Evolutionary conservation across 1,139 yeast genomes (phyloP).

Genomic region (Petasospora rhodanensis): DNA sequence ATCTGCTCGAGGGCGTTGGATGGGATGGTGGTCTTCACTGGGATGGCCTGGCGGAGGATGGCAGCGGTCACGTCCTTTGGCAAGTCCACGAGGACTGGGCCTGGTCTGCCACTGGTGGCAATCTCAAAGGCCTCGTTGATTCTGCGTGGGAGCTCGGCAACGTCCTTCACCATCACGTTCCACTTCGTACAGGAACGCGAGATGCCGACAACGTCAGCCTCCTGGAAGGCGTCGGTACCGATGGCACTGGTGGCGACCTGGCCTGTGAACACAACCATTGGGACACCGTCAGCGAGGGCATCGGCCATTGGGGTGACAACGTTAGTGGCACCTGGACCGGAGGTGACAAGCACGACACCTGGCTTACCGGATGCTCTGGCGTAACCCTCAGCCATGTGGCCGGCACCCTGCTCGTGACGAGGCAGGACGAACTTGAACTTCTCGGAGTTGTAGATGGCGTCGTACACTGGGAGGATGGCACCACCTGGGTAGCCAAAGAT

Average conservation of each 20-base stretch:
- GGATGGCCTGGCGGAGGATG: slow-evolving; percentile 79
- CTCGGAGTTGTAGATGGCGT: slow-evolving; percentile 90
- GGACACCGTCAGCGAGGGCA: slow-evolving; percentile 96
- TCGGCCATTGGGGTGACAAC: slow-evolving; percentile 97
- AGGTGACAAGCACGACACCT: slow-evolving; percentile 96
- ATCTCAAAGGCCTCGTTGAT: slow-evolving; percentile 98
- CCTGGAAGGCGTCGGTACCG: slow-evolving; percentile 99
- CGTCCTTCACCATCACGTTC: slow-evolving; percentile 97
- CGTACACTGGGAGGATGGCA: slow-evolving; percentile 95
- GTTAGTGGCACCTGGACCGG: slow-evolving; percentile 99
- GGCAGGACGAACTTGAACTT: slow-evolving; percentile 89
- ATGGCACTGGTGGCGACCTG: slow-evolving; percentile 95
- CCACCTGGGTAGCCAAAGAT: slow-evolving; percentile 97
- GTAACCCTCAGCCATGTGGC: slow-evolving; percentile 99
- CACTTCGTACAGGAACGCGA: slow-evolving; percentile 97
- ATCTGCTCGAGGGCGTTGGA: slow-evolving; percentile 70
- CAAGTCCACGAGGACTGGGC: slow-evolving; percentile 94
- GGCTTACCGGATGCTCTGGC: slow-evolving; percentile 95
- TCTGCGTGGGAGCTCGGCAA: slow-evolving; percentile 90
- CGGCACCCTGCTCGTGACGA: slow-evolving; percentile 98
- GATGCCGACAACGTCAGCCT: slow-evolving; percentile 96
- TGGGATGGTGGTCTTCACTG: slow-evolving; percentile 80
- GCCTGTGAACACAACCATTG: slow-evolving; percentile 95
- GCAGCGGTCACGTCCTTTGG: slow-evolving; percentile 98
- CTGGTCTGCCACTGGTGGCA: slow-evolving; percentile 95